Evolutionary conservation across 208 protist species (phyloP).

Genomic region (Strigomonas culicis): DNA sequence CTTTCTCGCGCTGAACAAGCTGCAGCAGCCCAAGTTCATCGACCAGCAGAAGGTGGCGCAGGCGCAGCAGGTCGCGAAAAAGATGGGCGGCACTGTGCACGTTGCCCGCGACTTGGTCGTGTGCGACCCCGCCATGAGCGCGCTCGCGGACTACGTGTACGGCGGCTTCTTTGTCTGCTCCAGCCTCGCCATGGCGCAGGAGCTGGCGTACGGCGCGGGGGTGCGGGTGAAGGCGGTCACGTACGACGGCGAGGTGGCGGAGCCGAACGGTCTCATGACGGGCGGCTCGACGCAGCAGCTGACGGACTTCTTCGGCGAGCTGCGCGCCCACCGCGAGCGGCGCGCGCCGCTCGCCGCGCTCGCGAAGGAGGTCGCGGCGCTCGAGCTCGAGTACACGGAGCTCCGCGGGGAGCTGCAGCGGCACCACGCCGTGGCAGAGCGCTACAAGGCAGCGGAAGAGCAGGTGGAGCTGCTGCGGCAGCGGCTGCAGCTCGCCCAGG

Average conservation of each 20-base stretch:
- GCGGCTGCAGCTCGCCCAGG: conserved; percentile 32
- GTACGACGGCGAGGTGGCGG: conserved; percentile 97
- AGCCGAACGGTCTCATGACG: conserved; percentile 97
- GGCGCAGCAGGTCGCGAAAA: conserved; percentile 39
- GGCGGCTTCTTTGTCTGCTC: conserved; percentile 95
- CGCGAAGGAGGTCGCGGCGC: conserved; percentile 23
- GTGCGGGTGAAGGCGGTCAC: conserved; percentile 95
- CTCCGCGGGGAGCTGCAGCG: conserved; percentile 42
- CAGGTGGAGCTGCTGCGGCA: conserved; percentile 40
- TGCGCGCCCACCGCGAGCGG: conserved; percentile 33
- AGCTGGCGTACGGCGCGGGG: conserved; percentile 77
- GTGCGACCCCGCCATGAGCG: conserved; percentile 25
- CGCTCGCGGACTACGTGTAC: conserved; percentile 93
- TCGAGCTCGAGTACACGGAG: conserved; percentile 41
- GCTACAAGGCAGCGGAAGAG: conserved; percentile 61
- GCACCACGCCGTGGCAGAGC: conserved; percentile 30
- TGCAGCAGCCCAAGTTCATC: conserved; percentile 25
- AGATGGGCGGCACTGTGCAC: conserved; percentile 20
- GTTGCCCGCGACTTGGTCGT: conserved; percentile 23
- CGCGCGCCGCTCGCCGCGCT: conserved; percentile 53
- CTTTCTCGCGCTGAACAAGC: conserved; percentile 97
- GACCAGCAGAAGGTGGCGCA: conserved; percentile 29
- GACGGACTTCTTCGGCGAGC: conserved; percentile 70
- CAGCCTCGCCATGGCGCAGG: conserved; percentile 66
- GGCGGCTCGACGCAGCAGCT: conserved; percentile 88